A percentile compares a stretch with the other conserved stretches of the same genome.
Conservation (phyloP, 306 rosid species). For the Cicer chorassanicum region DNA sequence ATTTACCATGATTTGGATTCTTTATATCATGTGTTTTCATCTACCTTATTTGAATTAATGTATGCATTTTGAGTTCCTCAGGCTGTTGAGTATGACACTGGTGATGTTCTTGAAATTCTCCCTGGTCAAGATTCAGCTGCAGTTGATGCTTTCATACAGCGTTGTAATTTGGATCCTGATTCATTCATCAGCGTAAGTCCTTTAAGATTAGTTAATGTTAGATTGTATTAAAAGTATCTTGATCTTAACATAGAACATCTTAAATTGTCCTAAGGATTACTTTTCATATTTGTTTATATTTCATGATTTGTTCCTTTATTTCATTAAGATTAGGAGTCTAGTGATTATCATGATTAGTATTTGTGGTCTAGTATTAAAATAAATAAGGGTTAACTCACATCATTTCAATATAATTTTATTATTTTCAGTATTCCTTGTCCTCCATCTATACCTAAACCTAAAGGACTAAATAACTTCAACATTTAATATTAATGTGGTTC, state of each 20-base stretch:
- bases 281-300: conserved; percentile 7
- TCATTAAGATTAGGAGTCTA: background rate
- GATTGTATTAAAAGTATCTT: background rate
- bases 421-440: background rate
- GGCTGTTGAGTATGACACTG: conserved; percentile 70
- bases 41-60: conserved; percentile 37
- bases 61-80: conserved; percentile 42
- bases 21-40: conserved; percentile 26
- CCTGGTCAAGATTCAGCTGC: conserved; percentile 76
- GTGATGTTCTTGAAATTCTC: conserved; percentile 83
- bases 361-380: background rate
- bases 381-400: background rate
- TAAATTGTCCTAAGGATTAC: background rate
- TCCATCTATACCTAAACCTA: background rate
- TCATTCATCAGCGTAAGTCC: conserved; percentile 75
- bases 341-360: background rate
- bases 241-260: conserved; percentile 17
- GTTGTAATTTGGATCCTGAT: conserved; percentile 84
- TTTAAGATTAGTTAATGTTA: conserved; percentile 29
- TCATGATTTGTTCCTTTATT: background rate
- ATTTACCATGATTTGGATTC: conserved; percentile 12
- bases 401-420: background rate
- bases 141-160: conserved; percentile 70
- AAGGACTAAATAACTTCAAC: background rate
- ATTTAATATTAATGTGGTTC: conserved; percentile 29